Percentiles rank a stretch among this genome's conserved stretches.
Evolutionary conservation across 2,329 filamentous ascomycete genomes (phyloP).

Genomic region (Ascochyta lentis): DNA sequence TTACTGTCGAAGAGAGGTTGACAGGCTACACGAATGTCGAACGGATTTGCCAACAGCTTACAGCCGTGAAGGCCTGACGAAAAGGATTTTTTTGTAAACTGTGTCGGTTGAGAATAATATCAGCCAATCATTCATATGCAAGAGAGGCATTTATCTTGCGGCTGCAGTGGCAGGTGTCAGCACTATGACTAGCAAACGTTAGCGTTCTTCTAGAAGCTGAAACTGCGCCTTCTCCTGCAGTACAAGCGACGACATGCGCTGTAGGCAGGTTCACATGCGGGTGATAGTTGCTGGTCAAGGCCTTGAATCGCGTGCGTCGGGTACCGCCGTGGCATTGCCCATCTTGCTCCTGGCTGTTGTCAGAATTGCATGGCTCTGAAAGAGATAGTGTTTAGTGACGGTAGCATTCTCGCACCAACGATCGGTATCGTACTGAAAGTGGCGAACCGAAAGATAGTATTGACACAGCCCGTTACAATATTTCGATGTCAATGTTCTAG

Average conservation of each 20-base stretch:
- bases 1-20: background rate
- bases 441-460: no score
- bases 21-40: background rate
- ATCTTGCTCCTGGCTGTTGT: background rate
- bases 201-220: slow-evolving; percentile 14
- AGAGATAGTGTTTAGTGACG: background rate
- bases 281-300: background rate
- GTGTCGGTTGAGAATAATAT: background rate
- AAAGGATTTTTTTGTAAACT: background rate
- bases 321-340: background rate
- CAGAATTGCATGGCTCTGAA: background rate
- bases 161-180: slow-evolving; percentile 4
- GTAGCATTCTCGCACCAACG: background rate
- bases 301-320: background rate
- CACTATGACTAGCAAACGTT: background rate
- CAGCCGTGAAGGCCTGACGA: background rate
- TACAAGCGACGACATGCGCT: background rate
- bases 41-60: background rate
- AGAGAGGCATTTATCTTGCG: slow-evolving; percentile 1
- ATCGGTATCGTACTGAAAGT: background rate
- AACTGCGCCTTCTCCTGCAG: background rate
- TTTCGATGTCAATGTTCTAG: background rate
- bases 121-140: background rate
- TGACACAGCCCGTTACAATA: background rate
- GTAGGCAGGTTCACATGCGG: background rate